phyloP scores from a whole-genome alignment of 208 protist species.

The Trypanosoma avium region DNA sequence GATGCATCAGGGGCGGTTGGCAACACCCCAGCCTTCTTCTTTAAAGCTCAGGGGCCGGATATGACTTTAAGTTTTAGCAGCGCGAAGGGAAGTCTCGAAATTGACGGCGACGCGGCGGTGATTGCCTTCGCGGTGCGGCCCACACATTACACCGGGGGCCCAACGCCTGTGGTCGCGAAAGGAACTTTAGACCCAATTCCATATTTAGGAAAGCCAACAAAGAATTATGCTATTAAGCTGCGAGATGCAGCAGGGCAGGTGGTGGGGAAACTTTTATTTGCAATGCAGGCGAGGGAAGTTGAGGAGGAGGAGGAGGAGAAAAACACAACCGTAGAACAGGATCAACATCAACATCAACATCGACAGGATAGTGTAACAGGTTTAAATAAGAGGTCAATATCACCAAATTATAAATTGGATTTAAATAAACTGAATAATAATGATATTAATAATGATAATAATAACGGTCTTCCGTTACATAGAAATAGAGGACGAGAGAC shows the following conservation, averaged over 20 bases:
- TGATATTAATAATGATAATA: not conserved
- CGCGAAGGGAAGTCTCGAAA: conserved; percentile 14
- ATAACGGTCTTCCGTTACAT: not conserved
- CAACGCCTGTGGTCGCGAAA: conserved; percentile 68
- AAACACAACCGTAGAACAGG: not conserved
- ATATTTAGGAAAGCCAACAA: conserved; percentile 65
- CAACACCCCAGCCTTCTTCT: conserved; percentile 39
- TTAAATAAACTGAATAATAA: not conserved
- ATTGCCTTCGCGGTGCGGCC: conserved; percentile 68
- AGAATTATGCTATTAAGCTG: conserved; percentile 89
- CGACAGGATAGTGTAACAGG: too few relatives aligned
- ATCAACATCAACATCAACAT: too few relatives aligned
- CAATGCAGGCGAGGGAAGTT: conserved; percentile 49
- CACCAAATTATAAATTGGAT: not conserved
- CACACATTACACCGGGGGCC: conserved; percentile 37
- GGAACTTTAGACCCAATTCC: conserved; percentile 68
- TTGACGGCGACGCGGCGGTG: conserved; percentile 54
- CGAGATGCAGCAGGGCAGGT: conserved; percentile 60
- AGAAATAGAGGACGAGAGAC: not conserved
- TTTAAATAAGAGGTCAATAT: not conserved
- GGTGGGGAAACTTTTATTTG: conserved; percentile 80
- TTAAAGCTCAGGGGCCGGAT: conserved; percentile 49
- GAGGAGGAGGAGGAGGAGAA: conserved; percentile 19
- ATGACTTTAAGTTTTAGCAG: conserved; percentile 65
- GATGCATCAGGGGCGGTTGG: conserved; percentile 16